Conservation (phyloP, 2,329 filamentous ascomycete genomes). For the Epichloe coenophiala region DNA sequence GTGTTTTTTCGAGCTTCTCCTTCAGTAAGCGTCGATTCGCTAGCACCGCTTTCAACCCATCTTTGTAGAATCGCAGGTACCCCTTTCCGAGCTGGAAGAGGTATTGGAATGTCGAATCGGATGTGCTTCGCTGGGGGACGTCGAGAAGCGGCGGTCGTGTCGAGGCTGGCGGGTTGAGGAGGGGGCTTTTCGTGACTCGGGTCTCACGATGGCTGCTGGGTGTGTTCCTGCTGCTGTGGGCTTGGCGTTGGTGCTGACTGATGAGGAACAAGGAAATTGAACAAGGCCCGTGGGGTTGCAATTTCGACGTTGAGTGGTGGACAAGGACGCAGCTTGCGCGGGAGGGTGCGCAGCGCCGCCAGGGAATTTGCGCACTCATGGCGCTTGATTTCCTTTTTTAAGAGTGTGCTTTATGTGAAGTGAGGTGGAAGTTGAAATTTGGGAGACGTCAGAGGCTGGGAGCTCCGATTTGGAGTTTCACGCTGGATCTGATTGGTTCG, state of each 20-base stretch:
- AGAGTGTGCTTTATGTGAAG: not conserved
- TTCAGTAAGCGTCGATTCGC: slow-evolving; percentile 46
- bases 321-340: slow-evolving; percentile 8
- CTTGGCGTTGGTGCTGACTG: slow-evolving; percentile 10
- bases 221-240: slow-evolving; percentile 9
- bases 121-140: slow-evolving; percentile 39
- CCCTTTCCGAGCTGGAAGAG: slow-evolving; percentile 54
- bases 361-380: slow-evolving; percentile 21
- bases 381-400: not conserved
- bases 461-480: not conserved
- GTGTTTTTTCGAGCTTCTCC: slow-evolving; percentile 26
- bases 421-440: not conserved
- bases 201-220: slow-evolving; percentile 11
- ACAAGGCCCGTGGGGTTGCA: not conserved
- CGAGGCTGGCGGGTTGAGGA: slow-evolving; percentile 56
- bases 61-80: slow-evolving; percentile 79
- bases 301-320: slow-evolving; percentile 1
- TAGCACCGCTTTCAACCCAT: slow-evolving; percentile 62
- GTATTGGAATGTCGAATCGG: slow-evolving; percentile 27
- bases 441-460: not conserved
- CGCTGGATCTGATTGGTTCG: not conserved
- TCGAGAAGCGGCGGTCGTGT: slow-evolving; percentile 60
- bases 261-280: not conserved
- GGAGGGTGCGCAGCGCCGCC: slow-evolving; percentile 15
- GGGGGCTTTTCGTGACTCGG: slow-evolving; percentile 16